Base-by-base conservation (phyloP, 257 asterid genomes). In the Handroanthus guayacan region DNA sequence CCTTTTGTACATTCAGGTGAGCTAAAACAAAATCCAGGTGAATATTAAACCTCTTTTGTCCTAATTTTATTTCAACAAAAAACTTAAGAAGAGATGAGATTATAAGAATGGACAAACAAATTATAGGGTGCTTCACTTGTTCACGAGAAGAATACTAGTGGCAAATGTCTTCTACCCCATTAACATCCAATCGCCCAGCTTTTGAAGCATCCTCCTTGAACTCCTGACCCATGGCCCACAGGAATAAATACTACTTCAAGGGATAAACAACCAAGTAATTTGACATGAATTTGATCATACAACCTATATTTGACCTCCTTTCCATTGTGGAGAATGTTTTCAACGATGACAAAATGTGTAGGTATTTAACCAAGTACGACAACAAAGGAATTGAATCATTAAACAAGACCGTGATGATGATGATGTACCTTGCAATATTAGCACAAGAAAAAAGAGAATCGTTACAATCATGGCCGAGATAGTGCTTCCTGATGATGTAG, bases 361-460 rank as follows among this genome's bases (percentile, higher is more conserved):
- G 70, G 58, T 14, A 25, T 20, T 43, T 20, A 1, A 31, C 3
- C 16, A 3, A 37, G 6, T 14, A 57, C 10, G 60, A 41, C 4
- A 14, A 16, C 9, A 44, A 14, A 56, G 2, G 5, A 66, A 25
- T 0, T 3, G n/a, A 6, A 58, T 25, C 31, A 16, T 14, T 3
- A 43, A 45, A 17, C 52, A 62, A 7, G 67, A 31, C 50, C 43
- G 68, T 13, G 60, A 18, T 6, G 75, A 67, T 14, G 52, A 34
- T 13, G 60, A 18, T 6, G 75, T 84, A 89, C 95, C 95, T 87
- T 87, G 95, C 67, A 84, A 83, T 78, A 89, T 67, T 45, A 89
- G 72, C 78, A 87, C 78, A 37, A 89, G 86, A 65, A 84, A 83
- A 76, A 89, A 87, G 77, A 89, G 75, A 75, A 82, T 39, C 4